Evolutionary conservation across 441 rosid genomes (phyloP), one percentile per base, ranked within the genome.

Genomic region (Aquilaria agallochum): DNA sequence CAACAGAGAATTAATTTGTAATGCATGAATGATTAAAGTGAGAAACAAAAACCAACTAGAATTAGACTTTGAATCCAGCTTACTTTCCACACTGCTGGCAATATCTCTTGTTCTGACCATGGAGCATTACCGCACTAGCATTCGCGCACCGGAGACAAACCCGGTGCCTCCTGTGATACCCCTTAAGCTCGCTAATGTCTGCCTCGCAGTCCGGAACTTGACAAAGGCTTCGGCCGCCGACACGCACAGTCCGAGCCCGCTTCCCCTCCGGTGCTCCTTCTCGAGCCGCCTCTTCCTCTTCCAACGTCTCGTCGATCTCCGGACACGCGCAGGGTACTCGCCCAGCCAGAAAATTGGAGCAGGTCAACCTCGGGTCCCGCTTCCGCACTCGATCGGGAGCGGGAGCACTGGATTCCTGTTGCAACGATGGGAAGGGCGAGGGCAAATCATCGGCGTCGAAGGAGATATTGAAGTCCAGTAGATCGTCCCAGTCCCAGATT

Each of bases 21-120:
- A 50, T 11, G 60, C 4, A 65, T 36, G 33, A 53, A 33, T 20
- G 27, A 20, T 20, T 20, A 20, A 20, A 20, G 27, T 20, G 27
- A 20, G 27, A 20, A 20, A 20, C 27, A 20, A 20, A 20, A 20
- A 20, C 27, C 27, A 20, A 20, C 27, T 20, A 20, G 27, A 20
- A 20, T 20, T 20, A 20, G 27, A 20, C 27, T 20, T 20, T 20
- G 44, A 55, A 32, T 9, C 27, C 56, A 58, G 55, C 88, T 70
- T 74, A 95, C 99, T 95, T 95, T 78, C 98, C 98, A 70, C 98
- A 95, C 93, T 95, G 99, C 69, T 95, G 99, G 63, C 99, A 95
- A 72, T 95, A 95, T 86, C 98, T 81, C 83, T 85, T 92, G 53
- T 62, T 71, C 46, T 83, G 84, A 32, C 95, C 93, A 0, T 89